Percentiles rank a stretch among this genome's conserved stretches.
These are phyloP conservation scores for Nakazawaea holstii DNA, from an alignment of 805 yeast genomes.

Conservation along the genomic window DNA sequence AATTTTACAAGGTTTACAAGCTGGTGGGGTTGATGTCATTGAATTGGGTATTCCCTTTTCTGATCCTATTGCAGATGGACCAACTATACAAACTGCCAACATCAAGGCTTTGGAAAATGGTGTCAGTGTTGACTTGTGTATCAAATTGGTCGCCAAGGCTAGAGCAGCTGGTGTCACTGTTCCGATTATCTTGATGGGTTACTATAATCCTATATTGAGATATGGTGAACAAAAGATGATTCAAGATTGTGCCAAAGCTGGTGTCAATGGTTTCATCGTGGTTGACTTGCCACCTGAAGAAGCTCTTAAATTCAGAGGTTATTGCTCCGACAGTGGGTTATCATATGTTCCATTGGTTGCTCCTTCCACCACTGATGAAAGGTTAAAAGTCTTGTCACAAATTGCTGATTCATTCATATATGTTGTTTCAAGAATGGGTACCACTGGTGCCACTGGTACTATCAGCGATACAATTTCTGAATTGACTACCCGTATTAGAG, in stretches of 20 bases:
- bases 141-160: slow-evolving; percentile 71
- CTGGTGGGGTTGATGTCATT: slow-evolving; percentile 91
- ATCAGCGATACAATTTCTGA: slow-evolving; percentile 60
- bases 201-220: slow-evolving; percentile 87
- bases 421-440: slow-evolving; percentile 97
- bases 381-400: slow-evolving; percentile 69
- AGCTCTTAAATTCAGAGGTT: slow-evolving; percentile 78
- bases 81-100: slow-evolving; percentile 90
- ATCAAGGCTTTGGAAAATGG: slow-evolving; percentile 79
- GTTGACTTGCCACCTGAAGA: slow-evolving; percentile 99
- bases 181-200: slow-evolving; percentile 94
- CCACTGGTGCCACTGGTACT: slow-evolving; percentile 81
- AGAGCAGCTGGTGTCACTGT: slow-evolving; percentile 78
- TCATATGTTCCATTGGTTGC: slow-evolving; percentile 93
- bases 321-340: slow-evolving; percentile 61
- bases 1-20: slow-evolving; percentile 80
- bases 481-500: slow-evolving; percentile 71
- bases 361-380: slow-evolving; percentile 90
- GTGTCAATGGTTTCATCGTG: slow-evolving; percentile 91
- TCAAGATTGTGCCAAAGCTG: slow-evolving; percentile 74
- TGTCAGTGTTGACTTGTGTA: slow-evolving; percentile 60
- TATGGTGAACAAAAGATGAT: slow-evolving; percentile 87
- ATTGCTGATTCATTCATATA: slow-evolving; percentile 95
- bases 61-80: slow-evolving; percentile 99
- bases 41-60: slow-evolving; percentile 96